phyloP scores from a whole-genome alignment of 148 eudicot species.

The Vaccinium vitisidaea region DNA sequence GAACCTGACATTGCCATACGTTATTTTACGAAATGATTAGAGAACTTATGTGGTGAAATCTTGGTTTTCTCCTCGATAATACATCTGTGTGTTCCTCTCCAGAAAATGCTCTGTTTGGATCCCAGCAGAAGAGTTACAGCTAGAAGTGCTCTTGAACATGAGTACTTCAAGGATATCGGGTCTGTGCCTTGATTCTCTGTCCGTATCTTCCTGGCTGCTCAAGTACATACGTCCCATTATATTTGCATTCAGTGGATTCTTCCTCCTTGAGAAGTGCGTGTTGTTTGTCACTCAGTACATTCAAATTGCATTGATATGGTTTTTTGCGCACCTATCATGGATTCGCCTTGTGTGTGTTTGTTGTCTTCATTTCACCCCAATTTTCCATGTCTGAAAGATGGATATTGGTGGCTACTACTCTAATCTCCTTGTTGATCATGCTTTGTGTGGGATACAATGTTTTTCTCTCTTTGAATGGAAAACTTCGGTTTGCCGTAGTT shows the following conservation, averaged over 20 bases:
- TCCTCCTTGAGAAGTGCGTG: conserved; percentile 20
- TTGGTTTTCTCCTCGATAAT: background rate
- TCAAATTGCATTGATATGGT: conserved; percentile 17
- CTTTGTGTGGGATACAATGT: background rate
- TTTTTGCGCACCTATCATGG: conserved; percentile 13
- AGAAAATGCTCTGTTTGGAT: conserved; percentile 94
- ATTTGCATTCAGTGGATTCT: conserved; percentile 16
- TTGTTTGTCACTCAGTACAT: conserved; percentile 4
- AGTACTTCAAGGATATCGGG: conserved; percentile 84
- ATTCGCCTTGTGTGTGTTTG: conserved; percentile 1
- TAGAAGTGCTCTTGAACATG: conserved; percentile 84
- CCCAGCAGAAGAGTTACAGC: conserved; percentile 93
- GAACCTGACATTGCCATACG: background rate
- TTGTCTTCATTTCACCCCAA: background rate
- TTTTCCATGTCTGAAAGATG: background rate
- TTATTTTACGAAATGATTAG: background rate
- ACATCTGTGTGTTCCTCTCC: conserved; percentile 20
- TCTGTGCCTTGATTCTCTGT: conserved; percentile 48
- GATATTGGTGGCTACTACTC: background rate
- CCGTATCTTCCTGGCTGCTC: conserved; percentile 10
- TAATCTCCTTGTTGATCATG: conserved; percentile 9
- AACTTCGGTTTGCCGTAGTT: background rate
- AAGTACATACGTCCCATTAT: conserved; percentile 29
- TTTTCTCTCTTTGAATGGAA: conserved; percentile 15
- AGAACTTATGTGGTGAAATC: background rate